These are phyloP conservation scores for Tritrichomonas foetus DNA, from an alignment of 208 protist species.

Conservation along the genomic window DNA sequence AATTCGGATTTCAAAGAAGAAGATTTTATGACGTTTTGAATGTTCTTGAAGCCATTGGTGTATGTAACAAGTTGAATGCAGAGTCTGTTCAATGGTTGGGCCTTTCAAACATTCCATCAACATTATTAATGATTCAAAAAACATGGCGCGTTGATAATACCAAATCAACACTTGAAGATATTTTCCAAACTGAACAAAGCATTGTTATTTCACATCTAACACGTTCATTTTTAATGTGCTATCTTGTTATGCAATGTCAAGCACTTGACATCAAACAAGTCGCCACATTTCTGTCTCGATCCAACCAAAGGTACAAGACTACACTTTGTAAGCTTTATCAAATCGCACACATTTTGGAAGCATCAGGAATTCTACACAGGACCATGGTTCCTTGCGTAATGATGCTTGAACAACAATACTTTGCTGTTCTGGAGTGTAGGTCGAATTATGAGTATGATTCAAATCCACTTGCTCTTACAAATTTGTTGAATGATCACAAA, in stretches of 20 bases:
- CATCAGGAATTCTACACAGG: neutral
- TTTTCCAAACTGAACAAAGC: neutral
- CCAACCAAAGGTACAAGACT: neutral
- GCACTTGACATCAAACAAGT: neutral
- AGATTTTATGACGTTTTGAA: conserved; percentile 26
- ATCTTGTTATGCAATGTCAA: neutral
- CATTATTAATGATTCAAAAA: neutral
- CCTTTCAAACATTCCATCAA: neutral
- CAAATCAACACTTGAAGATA: neutral
- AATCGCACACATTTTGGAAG: neutral
- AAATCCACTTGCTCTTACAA: no score
- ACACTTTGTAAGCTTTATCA: no score
- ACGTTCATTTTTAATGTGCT: neutral
- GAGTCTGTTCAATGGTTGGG: neutral
- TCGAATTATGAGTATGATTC: no score
- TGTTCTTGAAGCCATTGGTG: neutral
- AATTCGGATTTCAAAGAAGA: neutral
- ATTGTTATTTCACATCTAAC: neutral
- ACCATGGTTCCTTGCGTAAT: no score
- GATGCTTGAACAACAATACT: no score
- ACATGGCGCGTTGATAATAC: neutral
- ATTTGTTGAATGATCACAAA: no score
- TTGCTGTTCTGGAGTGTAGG: no score
- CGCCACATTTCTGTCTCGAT: neutral
- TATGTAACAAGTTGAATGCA: neutral